Conservation (phyloP, 176 grass and related monocot genomes). For the Triticum turgidum region DNA sequence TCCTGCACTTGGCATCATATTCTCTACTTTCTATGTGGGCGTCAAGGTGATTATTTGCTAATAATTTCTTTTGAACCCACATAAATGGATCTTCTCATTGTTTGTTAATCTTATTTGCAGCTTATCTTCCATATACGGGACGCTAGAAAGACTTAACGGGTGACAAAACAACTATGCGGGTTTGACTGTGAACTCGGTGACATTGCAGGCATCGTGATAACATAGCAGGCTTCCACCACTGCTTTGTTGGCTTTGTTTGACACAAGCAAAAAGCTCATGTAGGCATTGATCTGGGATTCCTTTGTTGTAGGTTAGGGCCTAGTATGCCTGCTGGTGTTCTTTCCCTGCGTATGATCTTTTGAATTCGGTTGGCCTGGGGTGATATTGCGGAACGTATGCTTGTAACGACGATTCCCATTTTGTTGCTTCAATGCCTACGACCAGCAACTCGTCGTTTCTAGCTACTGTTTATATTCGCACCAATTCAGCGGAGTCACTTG, state of each 20-base stretch:
- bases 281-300: not conserved
- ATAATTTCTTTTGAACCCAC: not conserved
- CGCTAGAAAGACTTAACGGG: slow-evolving; percentile 17
- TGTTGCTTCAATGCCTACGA: not conserved
- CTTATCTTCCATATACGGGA: slow-evolving; percentile 89
- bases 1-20: slow-evolving; percentile 51
- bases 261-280: not conserved
- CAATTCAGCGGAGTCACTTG: not conserved
- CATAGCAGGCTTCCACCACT: not conserved
- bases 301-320: not conserved
- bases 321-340: not conserved
- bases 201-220: not conserved
- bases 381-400: not conserved
- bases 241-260: not conserved
- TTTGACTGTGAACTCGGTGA: not conserved
- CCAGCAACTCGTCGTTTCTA: not conserved
- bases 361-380: not conserved
- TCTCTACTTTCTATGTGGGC: slow-evolving; percentile 78
- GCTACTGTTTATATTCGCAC: not conserved
- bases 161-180: not conserved
- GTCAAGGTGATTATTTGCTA: slow-evolving; percentile 67
- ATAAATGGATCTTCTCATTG: not conserved
- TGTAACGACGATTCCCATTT: not conserved
- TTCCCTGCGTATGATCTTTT: not conserved
- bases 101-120: slow-evolving; percentile 42